Base-by-base conservation (phyloP, 345 rosid species). In the Gossypium longicalyx region DNA sequence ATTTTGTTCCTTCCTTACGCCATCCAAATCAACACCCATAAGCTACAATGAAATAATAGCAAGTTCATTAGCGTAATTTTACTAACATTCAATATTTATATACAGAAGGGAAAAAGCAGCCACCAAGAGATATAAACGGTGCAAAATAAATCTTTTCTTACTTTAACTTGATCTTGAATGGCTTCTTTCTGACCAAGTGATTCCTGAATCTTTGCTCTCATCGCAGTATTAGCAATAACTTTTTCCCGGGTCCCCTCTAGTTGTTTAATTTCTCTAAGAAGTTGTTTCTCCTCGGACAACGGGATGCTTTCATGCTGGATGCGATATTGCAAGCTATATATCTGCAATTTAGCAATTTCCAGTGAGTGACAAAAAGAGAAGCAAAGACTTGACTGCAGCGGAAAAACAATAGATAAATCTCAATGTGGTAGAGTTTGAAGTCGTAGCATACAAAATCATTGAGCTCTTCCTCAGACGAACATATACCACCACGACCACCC, bases 241-340 rank as follows among this genome's bases (percentile, higher is more conserved):
- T 88, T 91, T 25, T 88, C 97, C 85, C 99, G 87, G 52, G 99
- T 96, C 54, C 90, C 93, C 81, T 93, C 98, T 65, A 96, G 95
- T 84, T 79, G 97, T 81, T 88, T 93, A 76, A 96, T 87, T 82
- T 96, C 98, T 83, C 86, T 89, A 52, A 96, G 91, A 65, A 91
- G 38, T 84, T 96, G 91, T 85, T 96, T 96, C 87, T 96, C 99
- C 86, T 96, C 98, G 0, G 92, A 61, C 80, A 96, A 73, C 5
- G 97, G 81, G 78, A 93, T 93, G 88, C 98, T 93, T 77, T 93
- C 97, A 70, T 96, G 99, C 78, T 93, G 94, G 61, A 96, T 93
- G 73, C 87, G 91, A 62, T 90, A 96, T 48, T 91, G 85, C 80
- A 82, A 85, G 78, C 94, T 87, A 83, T 79, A 82, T 69, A 93